Conservation (phyloP, 805 yeast genomes). For the Diddensiella caesifluorescens region DNA sequence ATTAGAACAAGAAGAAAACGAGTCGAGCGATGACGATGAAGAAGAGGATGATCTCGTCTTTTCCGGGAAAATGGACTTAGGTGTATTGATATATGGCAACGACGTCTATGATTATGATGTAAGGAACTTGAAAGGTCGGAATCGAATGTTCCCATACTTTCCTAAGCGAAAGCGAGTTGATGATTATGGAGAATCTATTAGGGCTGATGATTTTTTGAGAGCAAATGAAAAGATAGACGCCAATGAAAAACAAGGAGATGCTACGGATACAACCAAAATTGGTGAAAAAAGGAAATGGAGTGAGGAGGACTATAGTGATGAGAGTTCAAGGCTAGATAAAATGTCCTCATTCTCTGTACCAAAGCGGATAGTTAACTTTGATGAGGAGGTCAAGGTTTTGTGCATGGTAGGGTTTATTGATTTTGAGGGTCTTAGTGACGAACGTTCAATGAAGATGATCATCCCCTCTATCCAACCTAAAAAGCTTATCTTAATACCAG, state of each 20-base stretch:
- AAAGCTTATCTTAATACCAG: conserved; percentile 56
- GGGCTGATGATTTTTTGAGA: conserved; percentile 54
- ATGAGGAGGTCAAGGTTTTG: conserved; percentile 42
- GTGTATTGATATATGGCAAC: conserved; percentile 27
- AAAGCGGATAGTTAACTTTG: conserved; percentile 36
- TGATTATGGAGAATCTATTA: conserved; percentile 81
- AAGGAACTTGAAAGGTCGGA: conserved; percentile 37
- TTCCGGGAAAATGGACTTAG: conserved; percentile 25
- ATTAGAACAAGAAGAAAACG: conserved; percentile 33
- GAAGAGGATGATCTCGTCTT: conserved; percentile 27
- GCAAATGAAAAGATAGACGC: conserved; percentile 15
- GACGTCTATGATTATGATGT: conserved; percentile 51
- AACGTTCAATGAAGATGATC: conserved; percentile 73
- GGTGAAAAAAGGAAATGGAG: conserved; percentile 37
- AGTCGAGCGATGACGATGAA: conserved; percentile 23
- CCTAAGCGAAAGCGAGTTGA: conserved; percentile 59
- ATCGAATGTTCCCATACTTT: conserved; percentile 72
- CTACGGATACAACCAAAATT: conserved; percentile 25
- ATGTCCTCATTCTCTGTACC: conserved; percentile 41
- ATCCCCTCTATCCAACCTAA: conserved; percentile 75
- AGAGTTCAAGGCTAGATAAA: conserved; percentile 46
- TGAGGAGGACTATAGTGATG: conserved; percentile 24
- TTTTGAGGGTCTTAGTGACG: conserved; percentile 76
- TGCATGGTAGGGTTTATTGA: conserved; percentile 78
- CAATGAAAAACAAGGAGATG: conserved; percentile 21